A percentile compares a stretch with the other conserved stretches of the same genome.
Evolutionary conservation across 108 stramenopile species (phyloP).

Genomic region (Nannochloropsis gaditana): DNA sequence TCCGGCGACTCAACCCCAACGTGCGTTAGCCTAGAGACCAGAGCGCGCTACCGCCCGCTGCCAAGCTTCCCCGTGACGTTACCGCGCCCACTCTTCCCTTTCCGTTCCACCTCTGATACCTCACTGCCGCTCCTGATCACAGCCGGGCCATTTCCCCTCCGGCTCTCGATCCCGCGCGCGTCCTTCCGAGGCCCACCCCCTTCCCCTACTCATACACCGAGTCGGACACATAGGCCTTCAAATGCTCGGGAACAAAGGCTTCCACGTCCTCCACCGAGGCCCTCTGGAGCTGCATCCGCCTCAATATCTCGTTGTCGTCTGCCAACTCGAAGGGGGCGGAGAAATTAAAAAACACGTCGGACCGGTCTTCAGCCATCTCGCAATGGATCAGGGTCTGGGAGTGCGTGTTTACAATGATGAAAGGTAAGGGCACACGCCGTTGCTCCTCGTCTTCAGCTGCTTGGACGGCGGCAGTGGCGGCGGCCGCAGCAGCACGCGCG

Average conservation of each 20-base stretch:
- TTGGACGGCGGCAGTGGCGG: background rate
- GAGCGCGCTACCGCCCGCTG: no score
- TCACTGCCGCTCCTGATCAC: no score
- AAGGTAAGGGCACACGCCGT: constrained; percentile 72
- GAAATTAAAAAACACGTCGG: constrained; percentile 84
- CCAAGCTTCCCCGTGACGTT: no score
- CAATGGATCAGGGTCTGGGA: constrained; percentile 73
- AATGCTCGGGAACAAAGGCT: background rate
- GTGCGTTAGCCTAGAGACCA: no score
- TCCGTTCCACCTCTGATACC: no score
- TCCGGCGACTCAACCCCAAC: no score
- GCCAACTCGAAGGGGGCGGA: constrained; percentile 80
- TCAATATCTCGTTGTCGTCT: constrained; percentile 87
- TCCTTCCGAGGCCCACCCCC: background rate
- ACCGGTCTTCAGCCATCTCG: constrained; percentile 75
- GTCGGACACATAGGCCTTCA: background rate
- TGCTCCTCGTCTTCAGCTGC: background rate
- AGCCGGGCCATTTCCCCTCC: no score
- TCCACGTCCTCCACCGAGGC: constrained; percentile 29
- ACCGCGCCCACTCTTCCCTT: no score
- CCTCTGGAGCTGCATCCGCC: constrained; percentile 70
- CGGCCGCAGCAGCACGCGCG: background rate
- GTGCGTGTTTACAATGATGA: constrained; percentile 80
- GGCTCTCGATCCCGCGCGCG: no score
- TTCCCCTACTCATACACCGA: background rate